A percentile compares a stretch with the other conserved stretches of the same genome.
These are phyloP conservation scores for Xanthoconium separans DNA, from an alignment of 1,284 basidiomycete genomes.

Conservation along the genomic window DNA sequence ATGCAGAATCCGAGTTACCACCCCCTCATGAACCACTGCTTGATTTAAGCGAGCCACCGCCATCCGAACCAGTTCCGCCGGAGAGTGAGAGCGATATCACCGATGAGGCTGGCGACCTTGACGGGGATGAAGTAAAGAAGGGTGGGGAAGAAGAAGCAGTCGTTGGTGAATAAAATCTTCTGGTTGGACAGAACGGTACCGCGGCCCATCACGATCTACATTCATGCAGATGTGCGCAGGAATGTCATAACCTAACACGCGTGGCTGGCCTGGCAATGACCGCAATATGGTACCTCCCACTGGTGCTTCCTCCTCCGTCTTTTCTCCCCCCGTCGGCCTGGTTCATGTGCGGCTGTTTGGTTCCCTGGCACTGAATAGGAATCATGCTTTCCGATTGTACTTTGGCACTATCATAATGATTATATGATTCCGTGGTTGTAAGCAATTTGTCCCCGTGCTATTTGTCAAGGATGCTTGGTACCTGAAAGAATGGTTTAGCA, in stretches of 20 bases:
- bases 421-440: conserved; percentile 1
- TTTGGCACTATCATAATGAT: conserved; percentile 1
- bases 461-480: background rate
- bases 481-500: too few species aligned
- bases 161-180: conserved; percentile 8
- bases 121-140: conserved; percentile 19
- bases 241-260: too few species aligned
- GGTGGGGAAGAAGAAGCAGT: conserved; percentile 18
- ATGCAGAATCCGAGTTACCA: conserved; percentile 9
- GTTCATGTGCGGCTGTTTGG: background rate
- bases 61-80: conserved; percentile 32
- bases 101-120: conserved; percentile 28
- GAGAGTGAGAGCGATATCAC: conserved; percentile 37
- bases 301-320: conserved; percentile 16
- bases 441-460: background rate
- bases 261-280: conserved; percentile 4
- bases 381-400: background rate
- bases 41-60: conserved; percentile 31
- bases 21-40: conserved; percentile 13
- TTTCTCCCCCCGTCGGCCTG: conserved; percentile 8
- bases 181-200: conserved; percentile 18
- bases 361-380: background rate
- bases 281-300: background rate
- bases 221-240: background rate
- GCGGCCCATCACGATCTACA: conserved; percentile 14